Base-by-base conservation (phyloP, 768 basidiomycete species). In the Boletus subcaerulescens region DNA sequence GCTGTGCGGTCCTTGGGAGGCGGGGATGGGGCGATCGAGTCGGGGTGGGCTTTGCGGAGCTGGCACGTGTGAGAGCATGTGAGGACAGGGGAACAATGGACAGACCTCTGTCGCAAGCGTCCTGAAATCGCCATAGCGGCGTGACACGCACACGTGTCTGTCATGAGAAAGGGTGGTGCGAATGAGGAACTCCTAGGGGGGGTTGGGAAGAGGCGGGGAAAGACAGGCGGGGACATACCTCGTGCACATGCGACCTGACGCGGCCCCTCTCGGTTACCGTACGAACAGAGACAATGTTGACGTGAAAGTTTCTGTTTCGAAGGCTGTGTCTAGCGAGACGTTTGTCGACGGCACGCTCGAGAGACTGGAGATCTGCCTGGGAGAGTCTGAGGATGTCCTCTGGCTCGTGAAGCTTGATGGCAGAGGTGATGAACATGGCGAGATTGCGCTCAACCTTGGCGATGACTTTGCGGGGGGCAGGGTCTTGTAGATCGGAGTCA, bases 81-180 rank as follows among this genome's bases (percentile, higher is more conserved):
- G n/a, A 31, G 32, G 48, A 32, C 26, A 35, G 17, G 22, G 43
- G 31, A 11, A 29, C 12, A 33, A 36, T 9, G 32, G 20, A 67
- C 79, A 20, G 60, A 90, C 94, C 77, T 97, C 93, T 45, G 85
- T 81, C 3, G 87, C 85, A 17, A 99, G 80, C 3, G 93, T 89
- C 67, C 78, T 87, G 71, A 99, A 99, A 69, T 99, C 97, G 8
- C 96, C 96, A 68, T 98, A 94, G 59, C 97, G 80, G 53, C 97
- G 80, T 1, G 93, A 90, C 5, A 98, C 97, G 70, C 84, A 93
- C 2, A 93, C 80, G 59, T 97, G 94, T 3, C 77, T 79, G 58
- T 79, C 79, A 14, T 83, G 78, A 7, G 84, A 81, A 40, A 93
- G 80, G 15, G 87, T 80, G 0, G 95, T 98, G 31, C 93, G 84